Conservation (phyloP, 2,329 filamentous ascomycete genomes). For the Teratosphaeria epicoccoides region DNA sequence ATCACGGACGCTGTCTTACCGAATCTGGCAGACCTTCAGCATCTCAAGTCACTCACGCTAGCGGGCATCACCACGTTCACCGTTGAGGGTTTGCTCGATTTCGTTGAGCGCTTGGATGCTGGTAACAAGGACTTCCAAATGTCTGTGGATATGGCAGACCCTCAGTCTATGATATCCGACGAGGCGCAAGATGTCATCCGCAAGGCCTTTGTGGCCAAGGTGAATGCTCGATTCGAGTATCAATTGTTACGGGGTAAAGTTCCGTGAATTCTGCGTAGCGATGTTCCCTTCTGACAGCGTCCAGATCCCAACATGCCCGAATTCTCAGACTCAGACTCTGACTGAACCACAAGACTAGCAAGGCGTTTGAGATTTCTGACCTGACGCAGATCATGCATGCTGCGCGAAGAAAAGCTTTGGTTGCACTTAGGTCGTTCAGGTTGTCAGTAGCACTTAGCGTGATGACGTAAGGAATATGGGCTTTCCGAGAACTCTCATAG, state of each 20-base stretch:
- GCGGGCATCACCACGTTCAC: conserved; percentile 48
- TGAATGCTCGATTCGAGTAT: conserved; percentile 36
- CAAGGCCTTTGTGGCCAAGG: conserved; percentile 29
- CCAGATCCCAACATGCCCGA: conserved; percentile 38
- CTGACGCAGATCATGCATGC: background rate
- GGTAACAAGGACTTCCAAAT: conserved; percentile 34
- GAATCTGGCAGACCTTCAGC: conserved; percentile 35
- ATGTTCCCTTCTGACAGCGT: background rate
- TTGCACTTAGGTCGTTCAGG: background rate
- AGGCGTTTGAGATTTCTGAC: background rate
- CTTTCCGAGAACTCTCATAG: conserved; percentile 1
- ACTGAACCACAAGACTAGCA: conserved; percentile 22
- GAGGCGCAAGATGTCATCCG: conserved; percentile 30
- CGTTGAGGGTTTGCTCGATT: conserved; percentile 37
- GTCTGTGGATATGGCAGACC: conserved; percentile 36
- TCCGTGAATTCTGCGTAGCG: conserved; percentile 1
- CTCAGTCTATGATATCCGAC: conserved; percentile 30
- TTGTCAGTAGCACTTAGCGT: background rate
- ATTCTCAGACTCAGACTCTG: conserved; percentile 34
- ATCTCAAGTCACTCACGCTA: conserved; percentile 44
- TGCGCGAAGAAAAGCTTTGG: background rate
- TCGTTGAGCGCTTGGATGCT: conserved; percentile 31
- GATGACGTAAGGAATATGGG: conserved; percentile 3
- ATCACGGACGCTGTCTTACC: conserved; percentile 40
- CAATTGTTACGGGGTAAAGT: conserved; percentile 32